Evolutionary conservation across 1,284 basidiomycete species (phyloP).

Genomic region (Malassezia restricta): DNA sequence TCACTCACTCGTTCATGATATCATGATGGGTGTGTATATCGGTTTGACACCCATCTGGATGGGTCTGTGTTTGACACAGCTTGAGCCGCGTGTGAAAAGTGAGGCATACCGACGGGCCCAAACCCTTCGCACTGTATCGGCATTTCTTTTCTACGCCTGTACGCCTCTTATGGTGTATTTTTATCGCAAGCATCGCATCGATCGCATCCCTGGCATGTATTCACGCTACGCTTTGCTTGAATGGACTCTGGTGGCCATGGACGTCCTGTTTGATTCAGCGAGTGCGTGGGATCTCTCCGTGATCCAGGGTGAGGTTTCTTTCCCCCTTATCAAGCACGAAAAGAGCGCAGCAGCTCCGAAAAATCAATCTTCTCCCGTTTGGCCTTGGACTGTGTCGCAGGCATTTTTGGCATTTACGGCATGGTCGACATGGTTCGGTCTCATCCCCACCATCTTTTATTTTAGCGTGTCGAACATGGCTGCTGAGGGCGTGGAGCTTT

Average conservation of each 20-base stretch:
- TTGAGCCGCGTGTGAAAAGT: slow-evolving; percentile 7
- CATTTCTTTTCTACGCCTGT: slow-evolving; percentile 30
- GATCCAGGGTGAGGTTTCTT: neutral
- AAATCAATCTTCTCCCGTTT: no score
- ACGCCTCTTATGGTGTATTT: slow-evolving; percentile 39
- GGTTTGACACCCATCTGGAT: slow-evolving; percentile 57
- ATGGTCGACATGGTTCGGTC: slow-evolving; percentile 73
- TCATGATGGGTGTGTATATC: slow-evolving; percentile 63
- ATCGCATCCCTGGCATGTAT: slow-evolving; percentile 35
- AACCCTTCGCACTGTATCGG: slow-evolving; percentile 22
- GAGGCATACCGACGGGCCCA: slow-evolving; percentile 11
- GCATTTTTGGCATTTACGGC: slow-evolving; percentile 60
- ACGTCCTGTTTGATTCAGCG: slow-evolving; percentile 37
- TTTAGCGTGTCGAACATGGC: slow-evolving; percentile 40
- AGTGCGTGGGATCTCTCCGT: slow-evolving; percentile 30
- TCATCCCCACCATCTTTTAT: slow-evolving; percentile 53
- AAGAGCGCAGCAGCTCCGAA: no score
- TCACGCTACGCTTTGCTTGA: slow-evolving; percentile 39
- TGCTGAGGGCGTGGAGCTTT: slow-evolving; percentile 32
- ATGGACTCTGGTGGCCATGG: slow-evolving; percentile 36
- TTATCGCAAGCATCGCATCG: slow-evolving; percentile 34
- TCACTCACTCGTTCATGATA: slow-evolving; percentile 69
- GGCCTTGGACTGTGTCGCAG: slow-evolving; percentile 2
- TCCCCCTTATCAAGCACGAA: no score
- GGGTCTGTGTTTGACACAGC: slow-evolving; percentile 46